These are phyloP conservation scores for Fusarium sp. DNA, from an alignment of 2,329 filamentous ascomycete genomes.

Conservation along the genomic window DNA sequence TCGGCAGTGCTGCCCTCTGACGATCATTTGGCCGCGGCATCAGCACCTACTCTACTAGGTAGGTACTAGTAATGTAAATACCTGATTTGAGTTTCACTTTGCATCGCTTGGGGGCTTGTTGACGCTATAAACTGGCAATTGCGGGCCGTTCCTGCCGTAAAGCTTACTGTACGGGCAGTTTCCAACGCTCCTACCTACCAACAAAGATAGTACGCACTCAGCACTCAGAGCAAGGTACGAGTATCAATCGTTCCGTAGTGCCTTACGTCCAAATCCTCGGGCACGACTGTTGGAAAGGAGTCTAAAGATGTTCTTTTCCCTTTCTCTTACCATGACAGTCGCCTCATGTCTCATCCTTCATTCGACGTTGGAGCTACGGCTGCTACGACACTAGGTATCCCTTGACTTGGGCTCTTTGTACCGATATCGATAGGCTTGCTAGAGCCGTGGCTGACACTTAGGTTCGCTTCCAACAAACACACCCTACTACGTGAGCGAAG, in stretches of 20 bases:
- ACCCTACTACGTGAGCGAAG: background rate
- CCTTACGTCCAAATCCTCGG: background rate
- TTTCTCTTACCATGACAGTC: background rate
- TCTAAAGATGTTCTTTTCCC: background rate
- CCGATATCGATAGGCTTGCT: conserved; percentile 3
- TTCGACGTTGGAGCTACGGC: conserved; percentile 6
- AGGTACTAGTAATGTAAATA: background rate
- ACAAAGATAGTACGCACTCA: background rate
- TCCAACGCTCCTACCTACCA: background rate
- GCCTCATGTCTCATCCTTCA: conserved; percentile 1
- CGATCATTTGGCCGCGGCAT: conserved; percentile 16
- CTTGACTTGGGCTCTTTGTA: background rate
- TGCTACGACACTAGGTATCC: conserved; percentile 2
- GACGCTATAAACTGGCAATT: conserved; percentile 7
- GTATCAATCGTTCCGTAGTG: background rate
- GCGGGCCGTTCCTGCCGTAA: conserved; percentile 18
- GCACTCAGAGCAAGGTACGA: background rate
- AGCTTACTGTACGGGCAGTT: background rate
- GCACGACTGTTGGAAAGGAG: background rate
- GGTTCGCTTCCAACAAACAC: conserved; percentile 19
- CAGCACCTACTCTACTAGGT: background rate
- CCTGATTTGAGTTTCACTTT: conserved; percentile 8
- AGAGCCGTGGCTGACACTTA: conserved; percentile 16
- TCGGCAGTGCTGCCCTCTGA: background rate
- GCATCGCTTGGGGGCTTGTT: conserved; percentile 3